Evolutionary conservation across 306 rosid genomes (phyloP).

Genomic region (Citrullus mucosospermus): DNA sequence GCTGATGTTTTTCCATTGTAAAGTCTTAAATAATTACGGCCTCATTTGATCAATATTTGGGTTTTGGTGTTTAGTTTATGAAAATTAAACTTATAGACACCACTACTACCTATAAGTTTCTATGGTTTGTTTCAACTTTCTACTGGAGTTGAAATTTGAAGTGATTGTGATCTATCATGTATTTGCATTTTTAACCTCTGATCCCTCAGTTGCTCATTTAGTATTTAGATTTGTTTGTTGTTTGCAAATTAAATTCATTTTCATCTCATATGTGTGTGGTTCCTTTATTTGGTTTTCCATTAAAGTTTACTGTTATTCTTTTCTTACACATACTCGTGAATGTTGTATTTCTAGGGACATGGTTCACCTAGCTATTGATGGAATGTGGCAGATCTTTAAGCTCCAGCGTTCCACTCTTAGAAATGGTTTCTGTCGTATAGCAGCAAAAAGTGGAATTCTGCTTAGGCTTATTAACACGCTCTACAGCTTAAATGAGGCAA

Average conservation of each 20-base stretch:
- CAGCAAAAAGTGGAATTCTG: slow-evolving; percentile 90
- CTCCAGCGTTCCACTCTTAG: slow-evolving; percentile 94
- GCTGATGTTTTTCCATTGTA: background rate
- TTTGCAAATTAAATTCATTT: background rate
- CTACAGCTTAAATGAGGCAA: slow-evolving; percentile 93
- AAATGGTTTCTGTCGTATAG: slow-evolving; percentile 92
- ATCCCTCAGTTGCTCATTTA: background rate
- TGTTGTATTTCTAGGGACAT: slow-evolving; percentile 62
- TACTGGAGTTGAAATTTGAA: background rate
- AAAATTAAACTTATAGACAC: too few relatives aligned
- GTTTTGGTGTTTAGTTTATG: too few relatives aligned
- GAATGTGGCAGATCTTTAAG: slow-evolving; percentile 99
- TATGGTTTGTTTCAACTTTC: too few relatives aligned
- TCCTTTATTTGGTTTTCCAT: background rate
- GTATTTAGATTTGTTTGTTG: background rate
- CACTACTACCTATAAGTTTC: too few relatives aligned
- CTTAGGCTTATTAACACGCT: slow-evolving; percentile 94
- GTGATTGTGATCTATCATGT: background rate
- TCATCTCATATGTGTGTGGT: background rate
- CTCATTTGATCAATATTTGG: too few relatives aligned
- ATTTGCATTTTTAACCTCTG: background rate
- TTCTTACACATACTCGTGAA: slow-evolving; percentile 10
- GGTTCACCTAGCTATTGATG: slow-evolving; percentile 99
- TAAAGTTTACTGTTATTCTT: background rate
- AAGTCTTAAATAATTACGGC: background rate